Base-by-base conservation (phyloP, 805 yeast species). In the Candida arabinofermentans region DNA sequence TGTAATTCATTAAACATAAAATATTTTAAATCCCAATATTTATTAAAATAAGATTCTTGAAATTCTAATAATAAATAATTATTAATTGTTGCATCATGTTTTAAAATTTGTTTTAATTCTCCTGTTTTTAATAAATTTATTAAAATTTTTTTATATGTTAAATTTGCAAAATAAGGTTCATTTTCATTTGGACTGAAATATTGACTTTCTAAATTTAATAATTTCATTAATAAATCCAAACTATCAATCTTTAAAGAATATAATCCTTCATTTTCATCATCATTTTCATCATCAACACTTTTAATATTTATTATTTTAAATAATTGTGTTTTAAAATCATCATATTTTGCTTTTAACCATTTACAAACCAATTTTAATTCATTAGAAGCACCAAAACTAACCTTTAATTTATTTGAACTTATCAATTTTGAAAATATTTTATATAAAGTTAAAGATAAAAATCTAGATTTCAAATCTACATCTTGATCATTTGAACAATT, bases 1-100 rank as follows among this genome's bases (percentile, higher is more conserved):
- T 44, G 50, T 18, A 79, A 58, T 50, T 74, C 80, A 29, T 71
- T 66, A 55, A 83, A 79, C 50, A 86, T 82, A 55, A 81, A 85
- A 57, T 70, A 87, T 51, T 89, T 86, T 43, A 91, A 63, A 59
- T 91, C 99, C 69, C 86, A 86, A 59, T 74, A 77, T 50, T 71
- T 70, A 24, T 55, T 54, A 54, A 81, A 81, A 46, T 75, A 79
- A 22, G 66, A 67, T 18, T 72, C 78, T 23, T 70, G 53, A 54
- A 85, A 86, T 56, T 83, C 87, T 32, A 59, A 34, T 3, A 60
- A 24, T 38, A 64, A 39, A 18, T 53, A 61, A 35, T 62, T 62
- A 36, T 72, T 71, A 26, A 70, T 64, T 0, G 77, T 62, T 9
- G 74, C 75, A 54, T 79, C 81, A 3, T 60, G 54, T 21, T 70